Evolutionary conservation across 2,329 filamentous ascomycete genomes (phyloP).

Genomic region (Fusarium sp.): DNA sequence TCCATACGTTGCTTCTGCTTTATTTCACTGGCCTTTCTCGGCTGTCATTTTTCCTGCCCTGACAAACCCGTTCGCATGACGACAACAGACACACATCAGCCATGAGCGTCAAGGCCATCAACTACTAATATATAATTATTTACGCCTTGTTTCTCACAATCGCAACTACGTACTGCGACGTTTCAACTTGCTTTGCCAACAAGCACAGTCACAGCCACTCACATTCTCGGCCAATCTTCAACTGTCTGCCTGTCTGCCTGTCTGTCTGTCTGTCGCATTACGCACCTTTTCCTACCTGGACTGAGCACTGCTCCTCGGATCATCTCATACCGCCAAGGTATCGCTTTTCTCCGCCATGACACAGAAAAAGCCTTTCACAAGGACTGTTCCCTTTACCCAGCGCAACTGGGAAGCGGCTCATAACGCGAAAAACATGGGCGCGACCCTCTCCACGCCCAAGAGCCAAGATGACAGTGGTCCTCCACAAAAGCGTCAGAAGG

Average conservation of each 20-base stretch:
- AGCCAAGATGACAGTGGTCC: slow-evolving; percentile 52
- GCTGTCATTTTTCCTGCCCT: slow-evolving; percentile 19
- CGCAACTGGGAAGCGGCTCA: slow-evolving; percentile 63
- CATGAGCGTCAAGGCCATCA: slow-evolving; percentile 36
- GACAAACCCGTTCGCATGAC: slow-evolving; percentile 32
- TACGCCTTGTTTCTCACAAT: slow-evolving; percentile 13
- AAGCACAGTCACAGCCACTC: not conserved
- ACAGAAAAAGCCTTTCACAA: slow-evolving; percentile 57
- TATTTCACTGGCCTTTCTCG: slow-evolving; percentile 18
- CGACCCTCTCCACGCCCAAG: slow-evolving; percentile 39
- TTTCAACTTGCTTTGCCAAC: slow-evolving; percentile 1
- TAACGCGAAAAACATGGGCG: slow-evolving; percentile 59
- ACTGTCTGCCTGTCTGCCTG: not conserved
- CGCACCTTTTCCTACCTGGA: slow-evolving; percentile 8
- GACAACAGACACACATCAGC: slow-evolving; percentile 25
- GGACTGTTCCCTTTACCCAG: slow-evolving; percentile 64
- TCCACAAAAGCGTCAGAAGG: slow-evolving; percentile 62
- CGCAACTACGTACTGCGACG: not conserved
- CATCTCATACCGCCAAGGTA: slow-evolving; percentile 44
- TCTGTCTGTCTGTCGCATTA: not conserved
- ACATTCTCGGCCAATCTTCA: not conserved
- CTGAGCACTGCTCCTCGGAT: slow-evolving; percentile 18
- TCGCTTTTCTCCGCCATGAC: slow-evolving; percentile 58
- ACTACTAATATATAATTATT: slow-evolving; percentile 37
- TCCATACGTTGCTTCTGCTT: slow-evolving; percentile 25